Evolutionary conservation across 228 moss, liverwort and hornwort species (phyloP).

Genomic region (Sphagnum fallax): DNA sequence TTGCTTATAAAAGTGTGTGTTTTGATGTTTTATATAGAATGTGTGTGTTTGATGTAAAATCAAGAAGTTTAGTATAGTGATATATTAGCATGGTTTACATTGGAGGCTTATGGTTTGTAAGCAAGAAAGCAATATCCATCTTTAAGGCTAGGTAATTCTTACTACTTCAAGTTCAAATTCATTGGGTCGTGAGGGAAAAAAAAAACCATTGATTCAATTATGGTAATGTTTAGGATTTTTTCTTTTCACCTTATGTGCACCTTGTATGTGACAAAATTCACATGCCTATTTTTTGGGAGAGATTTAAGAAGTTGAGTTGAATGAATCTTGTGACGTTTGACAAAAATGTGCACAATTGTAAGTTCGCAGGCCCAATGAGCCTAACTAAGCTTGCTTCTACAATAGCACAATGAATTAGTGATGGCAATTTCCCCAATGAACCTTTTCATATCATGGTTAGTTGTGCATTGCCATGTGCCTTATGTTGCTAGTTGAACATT

Average conservation of each 20-base stretch:
- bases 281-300: too few species aligned
- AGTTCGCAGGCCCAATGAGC: constrained; percentile 83
- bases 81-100: constrained; percentile 76
- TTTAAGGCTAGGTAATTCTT: constrained; percentile 74
- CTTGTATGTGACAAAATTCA: too few species aligned
- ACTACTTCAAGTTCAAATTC: constrained; percentile 74
- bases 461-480: background rate
- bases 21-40: too few species aligned
- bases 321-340: too few species aligned
- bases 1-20: too few species aligned
- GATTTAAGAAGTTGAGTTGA: too few species aligned
- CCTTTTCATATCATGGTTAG: constrained; percentile 88
- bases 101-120: constrained; percentile 77
- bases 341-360: background rate
- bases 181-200: constrained; percentile 62
- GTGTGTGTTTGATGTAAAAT: too few species aligned
- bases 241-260: too few species aligned
- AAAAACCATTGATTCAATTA: constrained; percentile 93
- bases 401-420: constrained; percentile 89
- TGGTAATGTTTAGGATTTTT: constrained; percentile 26
- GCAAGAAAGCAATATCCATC: constrained; percentile 63
- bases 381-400: constrained; percentile 96
- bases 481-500: background rate
- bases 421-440: constrained; percentile 75
- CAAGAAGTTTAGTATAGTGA: constrained; percentile 53